These are phyloP conservation scores for Blastomyces percursus DNA, from an alignment of 2,329 filamentous ascomycete genomes.

Conservation along the genomic window DNA sequence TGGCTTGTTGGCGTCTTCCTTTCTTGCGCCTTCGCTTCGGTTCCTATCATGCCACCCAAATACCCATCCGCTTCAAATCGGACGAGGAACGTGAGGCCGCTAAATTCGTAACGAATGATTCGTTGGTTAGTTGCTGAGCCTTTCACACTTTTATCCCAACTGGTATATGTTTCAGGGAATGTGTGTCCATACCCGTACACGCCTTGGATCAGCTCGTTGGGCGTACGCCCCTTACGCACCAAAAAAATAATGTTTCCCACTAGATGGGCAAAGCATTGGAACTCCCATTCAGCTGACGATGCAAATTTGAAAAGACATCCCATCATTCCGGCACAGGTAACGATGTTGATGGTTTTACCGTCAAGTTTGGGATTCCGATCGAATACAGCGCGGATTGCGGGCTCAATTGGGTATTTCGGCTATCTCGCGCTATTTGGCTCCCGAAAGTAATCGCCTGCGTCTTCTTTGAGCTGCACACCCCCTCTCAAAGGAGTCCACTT, in stretches of 20 bases:
- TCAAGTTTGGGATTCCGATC: slow-evolving; percentile 28
- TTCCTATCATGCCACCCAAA: slow-evolving; percentile 26
- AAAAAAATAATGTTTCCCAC: slow-evolving; percentile 52
- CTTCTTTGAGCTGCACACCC: slow-evolving; percentile 29
- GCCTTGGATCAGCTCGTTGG: slow-evolving; percentile 45
- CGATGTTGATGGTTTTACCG: slow-evolving; percentile 39
- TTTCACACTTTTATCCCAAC: slow-evolving; percentile 46
- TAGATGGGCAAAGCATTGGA: slow-evolving; percentile 35
- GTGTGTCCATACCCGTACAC: slow-evolving; percentile 53
- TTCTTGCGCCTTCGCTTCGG: background rate
- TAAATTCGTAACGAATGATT: slow-evolving; percentile 49
- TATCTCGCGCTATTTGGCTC: slow-evolving; percentile 32
- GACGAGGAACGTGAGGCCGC: slow-evolving; percentile 41
- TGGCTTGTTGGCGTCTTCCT: background rate
- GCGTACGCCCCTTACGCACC: slow-evolving; percentile 50
- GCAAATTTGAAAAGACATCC: slow-evolving; percentile 43
- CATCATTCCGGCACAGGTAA: slow-evolving; percentile 51
- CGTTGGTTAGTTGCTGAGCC: slow-evolving; percentile 53
- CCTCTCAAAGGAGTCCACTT: slow-evolving; percentile 38
- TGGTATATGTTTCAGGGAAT: slow-evolving; percentile 57
- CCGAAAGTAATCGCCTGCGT: slow-evolving; percentile 37
- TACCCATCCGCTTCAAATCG: slow-evolving; percentile 53
- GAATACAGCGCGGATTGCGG: slow-evolving; percentile 36
- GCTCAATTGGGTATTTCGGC: slow-evolving; percentile 34
- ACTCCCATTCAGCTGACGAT: background rate